These are phyloP conservation scores for Penicillium tannophilum DNA, from an alignment of 495 filamentous ascomycete species.

Conservation along the genomic window DNA sequence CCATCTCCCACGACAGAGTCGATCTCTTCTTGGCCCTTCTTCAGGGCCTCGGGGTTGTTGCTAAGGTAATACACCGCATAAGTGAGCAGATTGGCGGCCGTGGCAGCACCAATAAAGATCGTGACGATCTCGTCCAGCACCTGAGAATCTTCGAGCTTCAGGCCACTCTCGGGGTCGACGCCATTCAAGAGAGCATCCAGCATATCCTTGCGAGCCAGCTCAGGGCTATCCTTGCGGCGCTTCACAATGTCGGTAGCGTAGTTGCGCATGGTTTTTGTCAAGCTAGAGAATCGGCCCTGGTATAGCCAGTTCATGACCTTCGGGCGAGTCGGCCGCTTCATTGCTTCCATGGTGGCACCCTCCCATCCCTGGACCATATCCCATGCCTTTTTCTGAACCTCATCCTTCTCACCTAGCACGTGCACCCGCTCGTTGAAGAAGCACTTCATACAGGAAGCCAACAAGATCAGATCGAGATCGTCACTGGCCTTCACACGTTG, in stretches of 20 bases:
- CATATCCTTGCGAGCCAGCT: conserved; percentile 64
- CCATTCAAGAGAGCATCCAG: conserved; percentile 69
- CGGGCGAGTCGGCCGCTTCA: conserved; percentile 43
- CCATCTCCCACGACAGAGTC: conserved; percentile 39
- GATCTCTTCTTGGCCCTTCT: conserved; percentile 44
- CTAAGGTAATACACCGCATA: conserved; percentile 50
- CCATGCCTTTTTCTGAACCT: conserved; percentile 13
- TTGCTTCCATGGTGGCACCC: conserved; percentile 44
- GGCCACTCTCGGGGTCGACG: conserved; percentile 66
- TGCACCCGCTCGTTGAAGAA: conserved; percentile 49
- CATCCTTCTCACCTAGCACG: conserved; percentile 32
- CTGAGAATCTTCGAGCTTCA: conserved; percentile 59
- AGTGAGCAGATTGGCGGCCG: conserved; percentile 45
- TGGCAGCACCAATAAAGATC: conserved; percentile 50
- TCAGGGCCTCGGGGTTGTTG: conserved; percentile 37
- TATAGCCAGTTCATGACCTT: conserved; percentile 44
- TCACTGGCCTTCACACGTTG: conserved; percentile 60
- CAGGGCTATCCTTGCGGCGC: conserved; percentile 50
- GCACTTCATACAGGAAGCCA: conserved; percentile 71
- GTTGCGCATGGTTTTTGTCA: conserved; percentile 59
- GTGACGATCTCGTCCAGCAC: conserved; percentile 69
- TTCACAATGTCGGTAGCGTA: conserved; percentile 61
- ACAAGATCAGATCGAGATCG: conserved; percentile 72
- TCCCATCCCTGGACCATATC: conserved; percentile 43
- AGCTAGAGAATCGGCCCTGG: conserved; percentile 51